phyloP scores from a whole-genome alignment of 805 yeast species.

The Wickerhamomyces tratensis region DNA sequence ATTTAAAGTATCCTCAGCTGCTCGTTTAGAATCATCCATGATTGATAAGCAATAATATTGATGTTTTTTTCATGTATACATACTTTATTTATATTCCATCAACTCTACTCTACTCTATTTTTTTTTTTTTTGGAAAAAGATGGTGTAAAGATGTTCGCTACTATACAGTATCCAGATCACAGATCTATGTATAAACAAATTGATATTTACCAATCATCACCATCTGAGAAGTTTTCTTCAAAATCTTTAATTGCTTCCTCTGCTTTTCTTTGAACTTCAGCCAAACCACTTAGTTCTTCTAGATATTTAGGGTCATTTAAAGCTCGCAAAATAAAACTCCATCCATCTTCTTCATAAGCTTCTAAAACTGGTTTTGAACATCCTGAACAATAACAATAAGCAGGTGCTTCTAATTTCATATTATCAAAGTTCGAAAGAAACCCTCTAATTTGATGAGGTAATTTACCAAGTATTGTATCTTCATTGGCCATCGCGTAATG shows the following conservation, averaged over 20 bases:
- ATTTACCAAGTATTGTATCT: constrained; percentile 46
- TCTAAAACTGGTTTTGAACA: constrained; percentile 59
- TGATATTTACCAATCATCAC: constrained; percentile 8
- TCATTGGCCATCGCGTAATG: constrained; percentile 22
- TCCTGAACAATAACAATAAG: constrained; percentile 76
- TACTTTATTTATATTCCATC: too few relatives aligned
- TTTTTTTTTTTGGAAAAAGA: too few relatives aligned
- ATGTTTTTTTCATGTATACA: too few relatives aligned
- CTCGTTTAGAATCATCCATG: constrained; percentile 11
- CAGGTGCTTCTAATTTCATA: constrained; percentile 58
- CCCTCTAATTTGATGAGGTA: constrained; percentile 91
- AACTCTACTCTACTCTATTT: too few relatives aligned
- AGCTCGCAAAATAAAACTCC: constrained; percentile 76
- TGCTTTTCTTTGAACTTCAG: constrained; percentile 61
- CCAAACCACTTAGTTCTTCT: constrained; percentile 73
- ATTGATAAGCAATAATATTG: not conserved
- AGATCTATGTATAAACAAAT: not conserved
- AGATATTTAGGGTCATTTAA: constrained; percentile 56
- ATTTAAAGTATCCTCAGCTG: constrained; percentile 6
- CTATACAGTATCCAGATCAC: not conserved
- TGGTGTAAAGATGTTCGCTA: too few relatives aligned
- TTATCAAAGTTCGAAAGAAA: constrained; percentile 60
- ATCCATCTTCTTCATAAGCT: constrained; percentile 43
- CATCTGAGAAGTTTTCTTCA: constrained; percentile 18
- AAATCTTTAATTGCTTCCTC: constrained; percentile 28